A percentile compares a stretch with the other conserved stretches of the same genome.
Evolutionary conservation across 2,329 filamentous ascomycete genomes (phyloP).

Genomic region (Dryadomyces quercus-mongolicae): DNA sequence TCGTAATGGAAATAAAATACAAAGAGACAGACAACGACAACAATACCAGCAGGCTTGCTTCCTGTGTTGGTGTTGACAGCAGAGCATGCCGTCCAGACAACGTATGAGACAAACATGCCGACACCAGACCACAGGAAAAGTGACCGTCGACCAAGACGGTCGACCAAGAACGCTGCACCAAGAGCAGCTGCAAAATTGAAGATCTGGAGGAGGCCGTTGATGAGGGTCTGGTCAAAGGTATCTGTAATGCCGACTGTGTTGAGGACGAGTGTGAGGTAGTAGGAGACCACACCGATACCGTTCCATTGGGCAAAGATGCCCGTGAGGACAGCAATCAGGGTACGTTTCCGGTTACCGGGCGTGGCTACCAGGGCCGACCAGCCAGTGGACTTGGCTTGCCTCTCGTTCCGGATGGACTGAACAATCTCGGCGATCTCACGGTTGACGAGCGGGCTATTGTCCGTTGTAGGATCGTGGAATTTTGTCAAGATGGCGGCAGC

Average conservation of each 20-base stretch:
- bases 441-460: neutral
- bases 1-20: constrained; percentile 20
- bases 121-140: constrained; percentile 18
- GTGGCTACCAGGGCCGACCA: neutral
- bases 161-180: constrained; percentile 15
- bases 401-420: neutral
- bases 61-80: constrained; percentile 9
- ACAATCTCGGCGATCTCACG: neutral
- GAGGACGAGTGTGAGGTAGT: constrained; percentile 4
- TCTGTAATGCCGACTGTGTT: constrained; percentile 17
- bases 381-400: neutral
- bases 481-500: constrained; percentile 37
- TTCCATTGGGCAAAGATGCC: constrained; percentile 7
- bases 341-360: constrained; percentile 13
- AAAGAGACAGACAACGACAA: constrained; percentile 21
- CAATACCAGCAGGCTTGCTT: constrained; percentile 11
- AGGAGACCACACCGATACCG: constrained; percentile 6
- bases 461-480: neutral
- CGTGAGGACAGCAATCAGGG: constrained; percentile 3
- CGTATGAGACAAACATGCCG: constrained; percentile 10
- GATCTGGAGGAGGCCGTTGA: constrained; percentile 22
- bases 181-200: constrained; percentile 7
- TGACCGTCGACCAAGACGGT: constrained; percentile 18
- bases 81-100: neutral
- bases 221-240: constrained; percentile 24